Percentiles rank a stretch among this genome's conserved stretches.
phyloP scores from a whole-genome alignment of 495 filamentous ascomycete genomes.

The Glutinoglossum americanum region DNA sequence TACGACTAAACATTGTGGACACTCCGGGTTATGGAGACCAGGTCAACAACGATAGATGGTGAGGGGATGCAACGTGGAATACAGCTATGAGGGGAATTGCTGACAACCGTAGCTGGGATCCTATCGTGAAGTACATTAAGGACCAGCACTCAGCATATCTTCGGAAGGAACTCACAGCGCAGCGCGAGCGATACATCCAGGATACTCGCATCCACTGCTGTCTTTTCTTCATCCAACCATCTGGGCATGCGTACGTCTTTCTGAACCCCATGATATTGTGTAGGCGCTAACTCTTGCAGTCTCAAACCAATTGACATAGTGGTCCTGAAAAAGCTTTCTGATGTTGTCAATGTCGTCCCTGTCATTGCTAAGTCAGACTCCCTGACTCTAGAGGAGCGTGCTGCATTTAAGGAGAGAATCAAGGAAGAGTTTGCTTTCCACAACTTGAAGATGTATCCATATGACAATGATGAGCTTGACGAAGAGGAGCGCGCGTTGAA shows the following conservation, averaged over 20 bases:
- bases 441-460: slow-evolving; percentile 99
- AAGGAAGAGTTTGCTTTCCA: slow-evolving; percentile 99
- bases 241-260: slow-evolving; percentile 59
- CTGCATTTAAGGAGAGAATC: slow-evolving; percentile 94
- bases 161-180: slow-evolving; percentile 97
- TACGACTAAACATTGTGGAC: slow-evolving; percentile 60
- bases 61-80: slow-evolving; percentile 6
- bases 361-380: slow-evolving; percentile 98
- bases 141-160: slow-evolving; percentile 99
- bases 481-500: slow-evolving; percentile 90
- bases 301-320: slow-evolving; percentile 98
- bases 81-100: slow-evolving; percentile 2
- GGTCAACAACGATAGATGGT: slow-evolving; percentile 69
- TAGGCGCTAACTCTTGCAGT: slow-evolving; percentile 15
- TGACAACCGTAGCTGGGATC: slow-evolving; percentile 40
- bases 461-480: slow-evolving; percentile 97
- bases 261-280: neutral
- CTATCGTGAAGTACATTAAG: slow-evolving; percentile 99
- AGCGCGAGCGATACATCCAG: slow-evolving; percentile 97
- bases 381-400: slow-evolving; percentile 84
- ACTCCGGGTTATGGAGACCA: slow-evolving; percentile 65
- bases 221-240: slow-evolving; percentile 98
- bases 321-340: slow-evolving; percentile 93
- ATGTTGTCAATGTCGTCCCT: slow-evolving; percentile 97
- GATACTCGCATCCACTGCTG: slow-evolving; percentile 99